These are phyloP conservation scores for Pseudopyricularia javanii DNA, from an alignment of 2,329 filamentous ascomycete species.

Conservation along the genomic window DNA sequence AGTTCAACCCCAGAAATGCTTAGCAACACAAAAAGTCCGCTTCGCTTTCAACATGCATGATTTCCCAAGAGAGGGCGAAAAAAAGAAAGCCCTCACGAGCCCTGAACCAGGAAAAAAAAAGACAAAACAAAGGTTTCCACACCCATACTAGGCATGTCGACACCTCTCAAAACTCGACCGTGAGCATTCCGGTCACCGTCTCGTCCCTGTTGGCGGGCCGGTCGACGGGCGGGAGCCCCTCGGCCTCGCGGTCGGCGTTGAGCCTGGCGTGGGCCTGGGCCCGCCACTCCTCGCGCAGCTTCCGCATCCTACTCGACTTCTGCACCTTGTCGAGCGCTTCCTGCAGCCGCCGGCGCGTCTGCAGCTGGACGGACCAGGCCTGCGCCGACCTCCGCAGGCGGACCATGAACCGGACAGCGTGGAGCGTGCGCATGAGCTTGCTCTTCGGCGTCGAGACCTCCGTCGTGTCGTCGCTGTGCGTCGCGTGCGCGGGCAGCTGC, in stretches of 20 bases:
- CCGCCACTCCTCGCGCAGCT: constrained; percentile 23
- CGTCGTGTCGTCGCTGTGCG: background rate
- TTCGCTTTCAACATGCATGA: too few relatives aligned
- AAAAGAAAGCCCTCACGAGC: too few relatives aligned
- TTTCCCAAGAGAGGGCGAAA: too few relatives aligned
- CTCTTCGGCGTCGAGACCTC: constrained; percentile 9
- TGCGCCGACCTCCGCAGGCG: constrained; percentile 34
- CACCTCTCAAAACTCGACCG: background rate
- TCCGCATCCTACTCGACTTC: constrained; percentile 28
- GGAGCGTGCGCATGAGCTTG: constrained; percentile 4
- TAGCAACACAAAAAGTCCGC: too few relatives aligned
- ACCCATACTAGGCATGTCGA: background rate
- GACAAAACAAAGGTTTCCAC: constrained; percentile 2
- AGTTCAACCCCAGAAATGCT: too few relatives aligned
- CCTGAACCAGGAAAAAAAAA: constrained; percentile 3
- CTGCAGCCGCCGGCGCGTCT: constrained; percentile 32
- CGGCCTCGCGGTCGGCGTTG: background rate
- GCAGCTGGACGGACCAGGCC: constrained; percentile 39
- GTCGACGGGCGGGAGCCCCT: background rate
- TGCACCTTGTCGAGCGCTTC: constrained; percentile 33
- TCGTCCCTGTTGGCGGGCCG: background rate
- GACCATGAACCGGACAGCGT: constrained; percentile 38
- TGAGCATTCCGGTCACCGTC: background rate
- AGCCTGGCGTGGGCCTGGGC: constrained; percentile 8
- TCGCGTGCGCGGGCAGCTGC: constrained; percentile 1